phyloP scores from a whole-genome alignment of 805 yeast genomes.

The Sugiyamaella qingdaonensis region DNA sequence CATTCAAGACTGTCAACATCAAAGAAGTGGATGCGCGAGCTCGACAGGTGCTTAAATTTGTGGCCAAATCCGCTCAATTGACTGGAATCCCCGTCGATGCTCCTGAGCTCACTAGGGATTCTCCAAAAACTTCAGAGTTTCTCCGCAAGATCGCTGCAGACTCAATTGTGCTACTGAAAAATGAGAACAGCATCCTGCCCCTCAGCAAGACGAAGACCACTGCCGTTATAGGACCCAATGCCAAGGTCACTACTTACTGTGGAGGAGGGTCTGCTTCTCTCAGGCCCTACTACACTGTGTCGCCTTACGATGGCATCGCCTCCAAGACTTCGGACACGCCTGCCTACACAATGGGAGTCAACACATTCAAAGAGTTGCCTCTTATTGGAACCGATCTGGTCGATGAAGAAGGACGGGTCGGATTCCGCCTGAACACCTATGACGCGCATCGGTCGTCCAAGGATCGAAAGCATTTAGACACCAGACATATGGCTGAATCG shows the following conservation, averaged over 20 bases:
- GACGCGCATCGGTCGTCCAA: constrained; percentile 2
- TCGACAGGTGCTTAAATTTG: constrained; percentile 43
- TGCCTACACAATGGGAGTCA: constrained; percentile 36
- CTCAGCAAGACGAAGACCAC: constrained; percentile 39
- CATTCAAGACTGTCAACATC: constrained; percentile 38
- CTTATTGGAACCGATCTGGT: constrained; percentile 27
- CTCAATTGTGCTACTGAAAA: constrained; percentile 53
- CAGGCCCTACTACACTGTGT: constrained; percentile 43
- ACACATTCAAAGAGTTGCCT: constrained; percentile 36
- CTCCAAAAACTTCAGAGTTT: constrained; percentile 43
- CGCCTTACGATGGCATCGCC: constrained; percentile 47
- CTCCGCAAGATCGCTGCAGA: constrained; percentile 48
- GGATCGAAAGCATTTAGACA: constrained; percentile 15
- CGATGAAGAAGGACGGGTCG: constrained; percentile 13
- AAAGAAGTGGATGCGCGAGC: constrained; percentile 47
- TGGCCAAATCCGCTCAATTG: constrained; percentile 39
- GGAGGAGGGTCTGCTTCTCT: constrained; percentile 65
- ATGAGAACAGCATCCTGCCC: constrained; percentile 47
- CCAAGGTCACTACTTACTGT: constrained; percentile 44
- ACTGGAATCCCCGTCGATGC: constrained; percentile 42
- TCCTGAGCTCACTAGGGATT: constrained; percentile 41
- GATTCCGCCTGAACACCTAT: constrained; percentile 10
- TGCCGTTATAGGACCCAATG: constrained; percentile 60
- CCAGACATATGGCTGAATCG: constrained; percentile 9
- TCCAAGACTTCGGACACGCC: constrained; percentile 27